Conservation (phyloP, 257 asterid species). For the Solanum tacnaense region DNA sequence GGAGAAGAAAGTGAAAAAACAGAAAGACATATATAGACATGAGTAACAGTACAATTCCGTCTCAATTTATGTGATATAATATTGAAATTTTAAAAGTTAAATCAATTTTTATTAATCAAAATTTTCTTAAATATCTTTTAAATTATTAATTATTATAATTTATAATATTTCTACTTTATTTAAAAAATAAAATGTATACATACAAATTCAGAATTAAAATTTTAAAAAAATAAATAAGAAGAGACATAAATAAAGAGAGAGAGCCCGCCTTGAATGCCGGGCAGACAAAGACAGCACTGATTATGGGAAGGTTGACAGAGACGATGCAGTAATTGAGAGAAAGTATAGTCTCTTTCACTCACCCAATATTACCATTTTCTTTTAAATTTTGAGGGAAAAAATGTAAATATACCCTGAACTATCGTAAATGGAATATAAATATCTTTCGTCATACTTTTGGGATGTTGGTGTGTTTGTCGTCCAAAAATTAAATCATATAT, state of each 20-base stretch:
- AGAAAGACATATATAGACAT: not conserved
- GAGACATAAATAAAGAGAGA: not conserved
- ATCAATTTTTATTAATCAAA: not conserved
- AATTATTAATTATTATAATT: not conserved
- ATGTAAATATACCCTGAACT: accelerated
- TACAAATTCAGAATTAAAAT: too few species aligned
- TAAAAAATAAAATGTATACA: too few species aligned
- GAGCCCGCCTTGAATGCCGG: conserved; percentile 53
- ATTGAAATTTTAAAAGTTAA: not conserved
- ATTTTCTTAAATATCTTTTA: not conserved
- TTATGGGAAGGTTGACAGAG: conserved; percentile 15
- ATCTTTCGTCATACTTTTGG: too few species aligned
- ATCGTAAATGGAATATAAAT: too few species aligned
- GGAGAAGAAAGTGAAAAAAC: not conserved
- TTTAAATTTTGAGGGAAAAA: not conserved
- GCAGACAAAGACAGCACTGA: conserved; percentile 28
- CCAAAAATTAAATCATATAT: too few species aligned
- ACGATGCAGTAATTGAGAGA: conserved; percentile 8
- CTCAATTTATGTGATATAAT: not conserved
- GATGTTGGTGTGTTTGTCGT: too few species aligned
- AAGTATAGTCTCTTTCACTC: conserved; percentile 34
- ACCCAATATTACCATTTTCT: not conserved
- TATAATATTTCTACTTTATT: not conserved
- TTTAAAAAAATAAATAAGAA: not conserved
- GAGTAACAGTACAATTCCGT: not conserved